Conservation (phyloP, 257 asterid genomes). For the Anisodus tanguticus region DNA sequence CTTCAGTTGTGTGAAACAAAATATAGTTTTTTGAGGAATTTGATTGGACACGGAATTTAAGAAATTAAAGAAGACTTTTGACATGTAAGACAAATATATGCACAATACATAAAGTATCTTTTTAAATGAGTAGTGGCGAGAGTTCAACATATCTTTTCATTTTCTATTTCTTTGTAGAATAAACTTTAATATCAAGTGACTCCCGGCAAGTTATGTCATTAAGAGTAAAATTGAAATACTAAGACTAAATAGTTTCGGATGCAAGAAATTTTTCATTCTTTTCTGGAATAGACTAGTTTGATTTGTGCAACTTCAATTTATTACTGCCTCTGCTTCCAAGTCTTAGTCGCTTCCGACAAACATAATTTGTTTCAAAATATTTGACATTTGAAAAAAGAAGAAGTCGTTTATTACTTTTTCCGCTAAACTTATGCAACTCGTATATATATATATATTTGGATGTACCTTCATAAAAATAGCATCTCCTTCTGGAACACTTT, state of each 20-base stretch:
- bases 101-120: neutral
- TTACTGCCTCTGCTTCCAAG: neutral
- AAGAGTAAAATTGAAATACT: neutral
- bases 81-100: neutral
- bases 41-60: neutral
- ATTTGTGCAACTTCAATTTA: too few species aligned
- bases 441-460: neutral
- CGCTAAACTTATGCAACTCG: too few species aligned
- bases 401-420: too few species aligned
- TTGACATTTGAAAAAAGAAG: too few species aligned
- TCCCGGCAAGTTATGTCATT: too few species aligned
- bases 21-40: neutral
- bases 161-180: too few species aligned
- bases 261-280: too few species aligned
- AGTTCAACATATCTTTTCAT: neutral
- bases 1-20: neutral
- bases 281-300: too few species aligned
- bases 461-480: slow-evolving; percentile 40
- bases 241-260: too few species aligned
- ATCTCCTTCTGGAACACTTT: slow-evolving; percentile 53
- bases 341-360: too few species aligned
- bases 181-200: too few species aligned
- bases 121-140: neutral
- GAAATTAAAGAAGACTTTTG: neutral
- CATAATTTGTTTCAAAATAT: too few species aligned